phyloP scores from a whole-genome alignment of 768 basidiomycete species.

The Tylopilus cervinicoccineus region DNA sequence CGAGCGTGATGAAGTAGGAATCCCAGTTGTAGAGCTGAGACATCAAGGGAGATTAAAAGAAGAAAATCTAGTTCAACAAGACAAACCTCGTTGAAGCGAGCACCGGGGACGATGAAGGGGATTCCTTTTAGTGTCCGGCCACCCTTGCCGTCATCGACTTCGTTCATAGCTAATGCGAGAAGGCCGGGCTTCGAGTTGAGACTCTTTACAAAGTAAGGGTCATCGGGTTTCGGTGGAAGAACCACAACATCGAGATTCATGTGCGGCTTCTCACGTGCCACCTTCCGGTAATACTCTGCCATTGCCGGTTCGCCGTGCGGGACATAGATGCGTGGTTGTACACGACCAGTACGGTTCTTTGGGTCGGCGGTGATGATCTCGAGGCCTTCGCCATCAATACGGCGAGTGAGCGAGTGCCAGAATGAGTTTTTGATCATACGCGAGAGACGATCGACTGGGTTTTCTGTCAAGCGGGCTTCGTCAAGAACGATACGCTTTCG shows the following conservation, averaged over 20 bases:
- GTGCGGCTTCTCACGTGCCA: slow-evolving; percentile 89
- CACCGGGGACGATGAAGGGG: slow-evolving; percentile 96
- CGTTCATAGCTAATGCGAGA: slow-evolving; percentile 92
- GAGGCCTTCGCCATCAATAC: slow-evolving; percentile 95
- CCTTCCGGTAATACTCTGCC: slow-evolving; percentile 92
- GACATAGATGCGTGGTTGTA: slow-evolving; percentile 92
- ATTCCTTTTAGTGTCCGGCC: slow-evolving; percentile 86
- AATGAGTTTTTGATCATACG: slow-evolving; percentile 98
- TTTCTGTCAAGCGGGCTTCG: slow-evolving; percentile 95
- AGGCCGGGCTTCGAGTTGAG: slow-evolving; percentile 93
- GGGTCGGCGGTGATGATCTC: slow-evolving; percentile 98
- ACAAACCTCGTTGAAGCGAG: slow-evolving; percentile 87
- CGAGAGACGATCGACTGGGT: slow-evolving; percentile 93
- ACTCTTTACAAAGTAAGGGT: slow-evolving; percentile 85
- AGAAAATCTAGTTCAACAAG: slow-evolving; percentile 1
- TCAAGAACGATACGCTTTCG: slow-evolving; percentile 98
- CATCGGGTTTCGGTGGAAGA: slow-evolving; percentile 82
- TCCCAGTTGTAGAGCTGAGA: slow-evolving; percentile 90
- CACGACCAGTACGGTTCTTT: slow-evolving; percentile 89
- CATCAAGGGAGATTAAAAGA: slow-evolving; percentile 3
- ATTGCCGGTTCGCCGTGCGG: slow-evolving; percentile 91
- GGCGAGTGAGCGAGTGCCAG: slow-evolving; percentile 95
- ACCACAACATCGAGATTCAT: slow-evolving; percentile 91
- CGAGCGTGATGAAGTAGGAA: slow-evolving; percentile 91
- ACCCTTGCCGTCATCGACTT: slow-evolving; percentile 74